Conservation (phyloP, 1,139 yeast species). For the Candida anutae region DNA sequence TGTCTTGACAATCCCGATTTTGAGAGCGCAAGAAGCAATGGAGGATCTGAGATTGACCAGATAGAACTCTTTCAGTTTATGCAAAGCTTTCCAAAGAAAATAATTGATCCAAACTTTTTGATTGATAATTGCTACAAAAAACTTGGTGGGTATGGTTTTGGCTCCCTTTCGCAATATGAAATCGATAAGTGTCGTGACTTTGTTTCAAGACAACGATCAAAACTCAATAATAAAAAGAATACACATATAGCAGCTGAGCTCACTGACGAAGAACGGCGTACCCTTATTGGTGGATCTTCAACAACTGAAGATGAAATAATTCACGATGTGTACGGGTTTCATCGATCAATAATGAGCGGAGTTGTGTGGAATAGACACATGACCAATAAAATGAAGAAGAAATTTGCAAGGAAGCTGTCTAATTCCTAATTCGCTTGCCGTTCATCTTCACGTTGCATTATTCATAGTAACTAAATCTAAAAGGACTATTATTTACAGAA, state of each 20-base stretch:
- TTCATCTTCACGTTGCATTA: too few relatives aligned
- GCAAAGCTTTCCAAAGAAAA: slow-evolving; percentile 71
- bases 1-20: slow-evolving; percentile 57
- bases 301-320: slow-evolving; percentile 22
- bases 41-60: slow-evolving; percentile 46
- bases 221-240: slow-evolving; percentile 32
- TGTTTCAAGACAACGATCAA: slow-evolving; percentile 55
- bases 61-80: slow-evolving; percentile 83
- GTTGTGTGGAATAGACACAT: slow-evolving; percentile 51
- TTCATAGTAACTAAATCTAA: too few relatives aligned
- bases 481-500: too few relatives aligned
- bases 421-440: too few relatives aligned
- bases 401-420: slow-evolving; percentile 17
- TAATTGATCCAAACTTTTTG: slow-evolving; percentile 62
- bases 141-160: slow-evolving; percentile 60
- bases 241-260: slow-evolving; percentile 22
- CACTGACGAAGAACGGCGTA: slow-evolving; percentile 34
- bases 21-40: slow-evolving; percentile 10
- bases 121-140: slow-evolving; percentile 72
- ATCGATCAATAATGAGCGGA: slow-evolving; percentile 46
- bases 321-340: slow-evolving; percentile 43
- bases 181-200: slow-evolving; percentile 68
- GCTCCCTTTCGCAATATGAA: slow-evolving; percentile 74
- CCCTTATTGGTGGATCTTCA: slow-evolving; percentile 17
- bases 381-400: slow-evolving; percentile 42